These are phyloP conservation scores for Colletotrichum sp. DNA, from an alignment of 2,329 filamentous ascomycete species.

Conservation along the genomic window DNA sequence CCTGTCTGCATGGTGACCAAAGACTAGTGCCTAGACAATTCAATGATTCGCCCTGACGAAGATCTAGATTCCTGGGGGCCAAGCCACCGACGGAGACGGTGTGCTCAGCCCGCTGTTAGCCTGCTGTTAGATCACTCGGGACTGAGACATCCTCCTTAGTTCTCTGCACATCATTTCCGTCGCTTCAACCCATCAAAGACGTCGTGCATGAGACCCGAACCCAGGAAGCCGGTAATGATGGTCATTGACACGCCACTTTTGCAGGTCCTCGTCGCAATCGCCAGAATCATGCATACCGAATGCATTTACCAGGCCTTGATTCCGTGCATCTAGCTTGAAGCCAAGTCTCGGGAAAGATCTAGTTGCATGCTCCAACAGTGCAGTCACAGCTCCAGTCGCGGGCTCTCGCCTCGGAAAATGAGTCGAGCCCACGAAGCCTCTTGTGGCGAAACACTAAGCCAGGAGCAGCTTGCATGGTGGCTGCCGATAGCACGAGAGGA, in stretches of 20 bases:
- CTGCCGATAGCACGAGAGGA: background rate
- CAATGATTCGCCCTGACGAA: background rate
- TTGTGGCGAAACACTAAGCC: background rate
- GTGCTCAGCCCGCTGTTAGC: background rate
- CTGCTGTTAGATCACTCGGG: background rate
- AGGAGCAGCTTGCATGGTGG: background rate
- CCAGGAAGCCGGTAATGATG: background rate
- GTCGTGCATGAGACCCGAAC: background rate
- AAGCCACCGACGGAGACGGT: background rate
- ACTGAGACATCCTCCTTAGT: background rate
- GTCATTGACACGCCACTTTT: background rate
- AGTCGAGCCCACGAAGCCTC: background rate
- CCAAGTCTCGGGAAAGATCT: background rate
- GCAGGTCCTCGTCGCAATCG: background rate
- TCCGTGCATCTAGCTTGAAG: background rate
- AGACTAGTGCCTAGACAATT: background rate
- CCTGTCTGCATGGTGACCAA: background rate
- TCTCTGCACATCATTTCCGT: background rate
- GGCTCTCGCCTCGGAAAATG: background rate
- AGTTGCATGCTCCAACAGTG: background rate
- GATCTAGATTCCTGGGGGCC: background rate
- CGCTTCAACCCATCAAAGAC: background rate
- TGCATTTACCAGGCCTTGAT: background rate
- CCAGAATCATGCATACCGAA: background rate
- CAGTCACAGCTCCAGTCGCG: fast-evolving